Base-by-base conservation (phyloP, 768 basidiomycete genomes). In the Phaffia tasmanica region DNA sequence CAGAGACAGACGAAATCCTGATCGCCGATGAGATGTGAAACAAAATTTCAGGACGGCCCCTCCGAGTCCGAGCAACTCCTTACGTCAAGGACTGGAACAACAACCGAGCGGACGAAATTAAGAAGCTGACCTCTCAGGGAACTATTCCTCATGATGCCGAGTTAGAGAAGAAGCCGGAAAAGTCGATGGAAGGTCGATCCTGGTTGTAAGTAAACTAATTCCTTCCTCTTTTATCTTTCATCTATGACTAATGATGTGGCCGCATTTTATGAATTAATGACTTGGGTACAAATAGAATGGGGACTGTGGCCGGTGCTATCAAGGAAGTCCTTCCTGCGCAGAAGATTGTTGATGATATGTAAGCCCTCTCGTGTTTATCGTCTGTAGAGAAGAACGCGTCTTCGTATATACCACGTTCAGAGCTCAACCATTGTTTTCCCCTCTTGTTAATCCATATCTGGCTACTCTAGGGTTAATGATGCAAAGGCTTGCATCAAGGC, bases 1-100 rank as follows among this genome's bases (percentile, higher is more conserved):
- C 27, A n/a, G 32, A 63, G 30, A 32, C 51, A 14, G 30, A n/a
- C n/a, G 27, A 8, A 25, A 47, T 9, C 35, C 30, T 62, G 42
- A 57, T 69, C 23, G 68, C 69, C 7, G 61, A 16, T 42, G 72
- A 72, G 21, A 71, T 73, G 25, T 49, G 72, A 42, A 42, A 42
- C 11, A 11, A 11, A 4, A 42, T 42, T 18, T 88, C 89, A 54
- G 91, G 91, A 15, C 84, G 92, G 42, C 92, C 93, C 23, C 79
- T 95, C 71, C 84, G 92, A 49, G 90, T 94, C 48, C 78, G 85
- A 70, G 84, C 85, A 75, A 91, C 89, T 1, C 83, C 87, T 21
- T 95, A 90, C 74, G 82, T 94, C 68, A 84, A 84, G 19, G 84
- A 60, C 57, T 87, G 86, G 88, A 85, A 90, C 72, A 81, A 80